phyloP scores from a whole-genome alignment of 805 yeast genomes.

The Teunomyces kruisii region DNA sequence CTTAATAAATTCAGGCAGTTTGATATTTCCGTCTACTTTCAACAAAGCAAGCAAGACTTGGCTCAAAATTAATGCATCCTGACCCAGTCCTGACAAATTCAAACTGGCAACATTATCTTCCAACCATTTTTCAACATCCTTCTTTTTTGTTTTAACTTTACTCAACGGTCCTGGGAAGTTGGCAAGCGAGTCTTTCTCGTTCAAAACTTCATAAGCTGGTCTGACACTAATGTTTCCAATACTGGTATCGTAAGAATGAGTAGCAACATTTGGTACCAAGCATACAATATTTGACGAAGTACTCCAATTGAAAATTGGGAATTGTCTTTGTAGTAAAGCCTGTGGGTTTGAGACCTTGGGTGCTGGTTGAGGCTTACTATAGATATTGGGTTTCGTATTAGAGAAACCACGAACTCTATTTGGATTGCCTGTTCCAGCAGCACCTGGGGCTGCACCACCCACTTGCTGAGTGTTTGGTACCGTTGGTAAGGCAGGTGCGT shows the following conservation, averaged over 20 bases:
- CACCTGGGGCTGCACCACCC: not conserved
- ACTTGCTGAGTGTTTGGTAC: slow-evolving; percentile 5
- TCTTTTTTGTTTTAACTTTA: slow-evolving; percentile 55
- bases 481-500: slow-evolving; percentile 32
- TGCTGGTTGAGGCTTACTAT: slow-evolving; percentile 17
- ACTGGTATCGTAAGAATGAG: slow-evolving; percentile 2
- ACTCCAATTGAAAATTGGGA: slow-evolving; percentile 73
- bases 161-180: slow-evolving; percentile 70
- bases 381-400: slow-evolving; percentile 16
- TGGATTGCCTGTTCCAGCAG: not conserved
- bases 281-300: slow-evolving; percentile 26
- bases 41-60: slow-evolving; percentile 28
- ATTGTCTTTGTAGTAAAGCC: slow-evolving; percentile 58
- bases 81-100: not conserved
- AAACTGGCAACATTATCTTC: slow-evolving; percentile 20
- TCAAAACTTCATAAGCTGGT: slow-evolving; percentile 16
- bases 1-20: slow-evolving; percentile 26
- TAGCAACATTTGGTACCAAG: slow-evolving; percentile 24
- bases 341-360: slow-evolving; percentile 48
- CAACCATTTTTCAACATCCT: slow-evolving; percentile 67
- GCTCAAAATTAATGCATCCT: slow-evolving; percentile 29
- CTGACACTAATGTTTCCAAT: slow-evolving; percentile 33
- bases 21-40: slow-evolving; percentile 30
- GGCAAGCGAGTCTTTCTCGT: slow-evolving; percentile 23
- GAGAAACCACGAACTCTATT: slow-evolving; percentile 27